These are phyloP conservation scores for Calcarisporium arbuscula DNA, from an alignment of 2,329 filamentous ascomycete genomes.

Conservation along the genomic window DNA sequence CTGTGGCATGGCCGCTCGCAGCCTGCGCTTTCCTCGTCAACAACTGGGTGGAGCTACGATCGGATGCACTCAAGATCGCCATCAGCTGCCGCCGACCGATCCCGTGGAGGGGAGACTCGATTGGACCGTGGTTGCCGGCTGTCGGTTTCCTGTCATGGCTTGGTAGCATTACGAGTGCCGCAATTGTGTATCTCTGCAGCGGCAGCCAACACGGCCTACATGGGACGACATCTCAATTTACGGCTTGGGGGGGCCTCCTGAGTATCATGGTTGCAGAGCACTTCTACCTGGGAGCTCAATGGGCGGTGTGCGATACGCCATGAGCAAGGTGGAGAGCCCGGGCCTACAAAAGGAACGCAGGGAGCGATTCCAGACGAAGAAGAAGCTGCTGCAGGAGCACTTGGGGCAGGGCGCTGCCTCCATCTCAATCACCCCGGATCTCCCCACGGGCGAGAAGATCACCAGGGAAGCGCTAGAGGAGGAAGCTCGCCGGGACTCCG, in stretches of 20 bases:
- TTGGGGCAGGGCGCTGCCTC: slow-evolving; percentile 52
- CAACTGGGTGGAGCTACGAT: slow-evolving; percentile 92
- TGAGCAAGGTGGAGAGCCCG: slow-evolving; percentile 77
- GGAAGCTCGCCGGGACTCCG: slow-evolving; percentile 46
- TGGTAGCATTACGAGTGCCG: slow-evolving; percentile 79
- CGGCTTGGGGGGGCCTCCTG: slow-evolving; percentile 73
- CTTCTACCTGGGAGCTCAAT: slow-evolving; percentile 73
- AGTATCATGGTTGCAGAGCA: slow-evolving; percentile 85
- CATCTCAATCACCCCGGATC: slow-evolving; percentile 36
- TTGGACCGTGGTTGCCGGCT: slow-evolving; percentile 85
- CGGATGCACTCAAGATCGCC: slow-evolving; percentile 91
- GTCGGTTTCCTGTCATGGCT: slow-evolving; percentile 91
- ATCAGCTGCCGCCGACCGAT: slow-evolving; percentile 82
- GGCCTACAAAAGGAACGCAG: slow-evolving; percentile 79
- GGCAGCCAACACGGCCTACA: slow-evolving; percentile 58
- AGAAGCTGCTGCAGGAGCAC: slow-evolving; percentile 69
- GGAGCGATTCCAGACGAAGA: slow-evolving; percentile 75
- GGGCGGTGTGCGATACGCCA: slow-evolving; percentile 63
- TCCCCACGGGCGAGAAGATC: slow-evolving; percentile 53
- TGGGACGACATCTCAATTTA: slow-evolving; percentile 64
- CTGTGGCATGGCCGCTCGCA: slow-evolving; percentile 91
- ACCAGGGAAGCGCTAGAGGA: slow-evolving; percentile 60
- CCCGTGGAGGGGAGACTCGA: slow-evolving; percentile 85
- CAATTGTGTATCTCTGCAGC: slow-evolving; percentile 84
- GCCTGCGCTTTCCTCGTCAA: slow-evolving; percentile 84